Evolutionary conservation across 2,329 filamentous ascomycete genomes (phyloP).

Genomic region (Aureobasidium leucospermi): DNA sequence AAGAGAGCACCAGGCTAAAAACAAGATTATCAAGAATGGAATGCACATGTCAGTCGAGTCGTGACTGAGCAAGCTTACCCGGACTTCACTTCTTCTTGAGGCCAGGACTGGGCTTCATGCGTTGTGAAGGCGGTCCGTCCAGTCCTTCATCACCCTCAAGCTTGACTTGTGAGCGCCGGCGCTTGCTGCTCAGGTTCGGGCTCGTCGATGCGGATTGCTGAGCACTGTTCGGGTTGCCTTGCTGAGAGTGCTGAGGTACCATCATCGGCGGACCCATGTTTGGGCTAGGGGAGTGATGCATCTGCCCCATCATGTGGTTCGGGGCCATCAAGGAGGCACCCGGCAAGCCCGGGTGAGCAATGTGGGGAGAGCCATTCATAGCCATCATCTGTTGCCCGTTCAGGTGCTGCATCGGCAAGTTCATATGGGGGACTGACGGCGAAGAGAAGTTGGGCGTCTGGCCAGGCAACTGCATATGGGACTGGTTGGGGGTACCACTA

Average conservation of each 20-base stretch:
- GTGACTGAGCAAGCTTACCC: not conserved
- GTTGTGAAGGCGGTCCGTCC: slow-evolving; percentile 16
- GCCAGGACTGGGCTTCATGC: slow-evolving; percentile 1
- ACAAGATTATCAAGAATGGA: slow-evolving; percentile 5
- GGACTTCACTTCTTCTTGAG: not conserved
- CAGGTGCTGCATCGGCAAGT: slow-evolving; percentile 31
- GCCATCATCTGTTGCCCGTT: slow-evolving; percentile 28
- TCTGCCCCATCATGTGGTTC: slow-evolving; percentile 15
- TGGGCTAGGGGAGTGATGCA: slow-evolving; percentile 38
- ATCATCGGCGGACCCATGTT: slow-evolving; percentile 44
- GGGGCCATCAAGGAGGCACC: slow-evolving; percentile 14
- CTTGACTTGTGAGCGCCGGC: slow-evolving; percentile 54
- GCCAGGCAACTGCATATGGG: slow-evolving; percentile 26
- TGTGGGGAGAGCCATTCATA: slow-evolving; percentile 45
- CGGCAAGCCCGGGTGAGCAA: slow-evolving; percentile 32
- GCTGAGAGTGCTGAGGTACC: slow-evolving; percentile 50
- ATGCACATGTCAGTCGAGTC: not conserved
- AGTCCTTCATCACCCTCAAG: slow-evolving; percentile 48
- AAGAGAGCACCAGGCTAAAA: not conserved
- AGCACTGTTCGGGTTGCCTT: slow-evolving; percentile 45
- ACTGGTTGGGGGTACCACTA: slow-evolving; percentile 26
- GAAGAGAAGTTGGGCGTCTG: slow-evolving; percentile 43
- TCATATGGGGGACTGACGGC: slow-evolving; percentile 49
- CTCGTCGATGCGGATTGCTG: slow-evolving; percentile 52
- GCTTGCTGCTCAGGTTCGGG: slow-evolving; percentile 54